A percentile compares a stretch with the other conserved stretches of the same genome.
These are phyloP conservation scores for Fusarium austroafricanum DNA, from an alignment of 2,329 filamentous ascomycete species.

Conservation along the genomic window DNA sequence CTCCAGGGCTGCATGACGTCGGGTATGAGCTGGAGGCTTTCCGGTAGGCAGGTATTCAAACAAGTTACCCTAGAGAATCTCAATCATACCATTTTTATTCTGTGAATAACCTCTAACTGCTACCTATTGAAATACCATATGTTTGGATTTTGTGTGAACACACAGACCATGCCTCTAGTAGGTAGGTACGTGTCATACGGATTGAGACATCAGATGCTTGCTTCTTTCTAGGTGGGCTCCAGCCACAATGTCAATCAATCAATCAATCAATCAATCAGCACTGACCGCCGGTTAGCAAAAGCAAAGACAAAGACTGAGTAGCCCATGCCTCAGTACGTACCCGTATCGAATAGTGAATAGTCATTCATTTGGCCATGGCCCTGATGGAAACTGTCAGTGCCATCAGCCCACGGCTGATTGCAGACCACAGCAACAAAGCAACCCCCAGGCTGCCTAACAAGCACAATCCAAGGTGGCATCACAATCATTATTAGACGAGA, in stretches of 20 bases:
- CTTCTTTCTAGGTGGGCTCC: slow-evolving; percentile 1
- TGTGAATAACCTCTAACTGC: no score
- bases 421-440: neutral
- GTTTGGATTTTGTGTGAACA: neutral
- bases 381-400: neutral
- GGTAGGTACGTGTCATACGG: neutral
- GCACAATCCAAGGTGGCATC: neutral
- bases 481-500: slow-evolving; percentile 5
- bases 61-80: neutral
- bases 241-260: no score
- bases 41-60: no score
- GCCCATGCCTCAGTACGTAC: neutral
- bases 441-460: neutral
- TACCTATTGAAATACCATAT: no score
- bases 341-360: no score
- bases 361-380: neutral
- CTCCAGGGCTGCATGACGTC: slow-evolving; percentile 34
- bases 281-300: neutral
- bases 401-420: neutral
- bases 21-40: no score
- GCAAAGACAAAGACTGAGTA: neutral
- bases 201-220: neutral
- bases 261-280: neutral
- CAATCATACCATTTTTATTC: neutral
- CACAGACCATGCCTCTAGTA: neutral